phyloP scores from a whole-genome alignment of 2,329 filamentous ascomycete genomes.

The Hymenoscyphus fraxineus region DNA sequence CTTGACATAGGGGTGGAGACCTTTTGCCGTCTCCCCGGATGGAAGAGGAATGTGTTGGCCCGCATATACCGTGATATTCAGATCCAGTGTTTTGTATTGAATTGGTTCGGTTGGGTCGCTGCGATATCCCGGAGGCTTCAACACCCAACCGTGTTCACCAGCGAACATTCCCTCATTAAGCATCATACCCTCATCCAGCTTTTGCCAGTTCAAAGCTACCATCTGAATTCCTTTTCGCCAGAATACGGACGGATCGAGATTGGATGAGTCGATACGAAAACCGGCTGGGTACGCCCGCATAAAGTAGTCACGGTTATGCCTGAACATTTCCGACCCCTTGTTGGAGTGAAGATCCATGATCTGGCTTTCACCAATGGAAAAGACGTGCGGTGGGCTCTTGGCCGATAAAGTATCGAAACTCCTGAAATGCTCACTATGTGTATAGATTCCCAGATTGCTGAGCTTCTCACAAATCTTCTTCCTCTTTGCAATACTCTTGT shows the following conservation, averaged over 20 bases:
- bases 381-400: slow-evolving; percentile 61
- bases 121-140: slow-evolving; percentile 76
- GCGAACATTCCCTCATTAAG: slow-evolving; percentile 90
- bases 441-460: slow-evolving; percentile 77
- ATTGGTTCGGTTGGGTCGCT: slow-evolving; percentile 34
- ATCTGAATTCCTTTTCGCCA: slow-evolving; percentile 90
- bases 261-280: slow-evolving; percentile 76
- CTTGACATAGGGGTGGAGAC: slow-evolving; percentile 71
- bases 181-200: slow-evolving; percentile 90
- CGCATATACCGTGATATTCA: slow-evolving; percentile 70
- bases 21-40: slow-evolving; percentile 42
- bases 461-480: slow-evolving; percentile 65
- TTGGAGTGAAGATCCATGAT: slow-evolving; percentile 60
- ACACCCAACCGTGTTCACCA: slow-evolving; percentile 74
- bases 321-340: slow-evolving; percentile 59
- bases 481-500: slow-evolving; percentile 32
- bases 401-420: slow-evolving; percentile 63
- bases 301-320: slow-evolving; percentile 76
- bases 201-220: slow-evolving; percentile 92
- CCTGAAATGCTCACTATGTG: slow-evolving; percentile 77
- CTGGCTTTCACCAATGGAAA: slow-evolving; percentile 60
- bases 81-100: slow-evolving; percentile 53
- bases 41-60: slow-evolving; percentile 73
- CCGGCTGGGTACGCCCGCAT: slow-evolving; percentile 89
- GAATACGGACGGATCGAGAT: slow-evolving; percentile 78